phyloP scores from a whole-genome alignment of 139 green algal species.

The Spirogloea muscicola region DNA sequence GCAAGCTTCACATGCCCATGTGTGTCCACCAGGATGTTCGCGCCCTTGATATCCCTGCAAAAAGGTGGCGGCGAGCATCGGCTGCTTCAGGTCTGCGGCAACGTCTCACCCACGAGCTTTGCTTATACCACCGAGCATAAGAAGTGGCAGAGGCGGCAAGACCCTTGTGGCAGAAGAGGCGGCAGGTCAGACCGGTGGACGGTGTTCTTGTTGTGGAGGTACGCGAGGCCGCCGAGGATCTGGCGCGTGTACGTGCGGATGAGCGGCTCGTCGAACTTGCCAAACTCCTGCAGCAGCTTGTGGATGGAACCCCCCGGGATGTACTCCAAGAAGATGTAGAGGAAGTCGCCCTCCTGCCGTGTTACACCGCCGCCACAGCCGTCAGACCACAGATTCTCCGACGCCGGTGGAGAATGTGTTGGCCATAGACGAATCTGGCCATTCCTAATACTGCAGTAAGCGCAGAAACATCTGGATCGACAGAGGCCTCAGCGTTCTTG shows the following conservation, averaged over 20 bases:
- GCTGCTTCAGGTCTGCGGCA: not conserved
- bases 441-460: too few species aligned
- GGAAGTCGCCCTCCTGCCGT: conserved; percentile 29
- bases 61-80: not conserved
- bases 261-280: conserved; percentile 53
- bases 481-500: too few species aligned
- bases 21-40: conserved; percentile 40
- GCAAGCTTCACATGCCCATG: conserved; percentile 41
- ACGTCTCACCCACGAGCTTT: not conserved
- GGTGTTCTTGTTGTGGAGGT: conserved; percentile 53
- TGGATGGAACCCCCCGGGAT: conserved; percentile 51
- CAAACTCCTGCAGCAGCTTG: conserved; percentile 39
- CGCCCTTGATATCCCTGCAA: conserved; percentile 18
- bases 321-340: conserved; percentile 60
- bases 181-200: conserved; percentile 35
- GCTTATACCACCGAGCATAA: not conserved
- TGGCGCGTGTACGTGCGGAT: conserved; percentile 66
- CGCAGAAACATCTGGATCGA: too few species aligned
- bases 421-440: too few species aligned
- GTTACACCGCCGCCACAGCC: too few species aligned
- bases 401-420: too few species aligned
- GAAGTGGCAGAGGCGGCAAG: not conserved
- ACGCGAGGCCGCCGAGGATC: conserved; percentile 56
- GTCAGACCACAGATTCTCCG: too few species aligned
- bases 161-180: not conserved